These are phyloP conservation scores for Trichophyton equinum DNA, from an alignment of 2,329 filamentous ascomycete species.

Conservation along the genomic window DNA sequence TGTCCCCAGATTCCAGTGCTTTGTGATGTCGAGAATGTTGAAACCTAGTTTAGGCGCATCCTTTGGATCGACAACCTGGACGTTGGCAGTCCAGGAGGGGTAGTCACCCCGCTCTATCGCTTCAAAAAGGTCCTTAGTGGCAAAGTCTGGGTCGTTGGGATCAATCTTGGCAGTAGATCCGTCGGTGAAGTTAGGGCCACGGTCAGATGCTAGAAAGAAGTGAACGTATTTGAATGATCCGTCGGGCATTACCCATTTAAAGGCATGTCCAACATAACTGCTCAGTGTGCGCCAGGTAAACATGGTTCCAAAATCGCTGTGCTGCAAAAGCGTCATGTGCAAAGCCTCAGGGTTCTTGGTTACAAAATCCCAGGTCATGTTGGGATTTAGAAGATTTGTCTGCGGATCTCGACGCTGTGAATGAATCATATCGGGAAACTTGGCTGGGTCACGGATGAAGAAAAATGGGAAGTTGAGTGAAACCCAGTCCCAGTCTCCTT, in stretches of 20 bases:
- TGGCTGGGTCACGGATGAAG: slow-evolving; percentile 20
- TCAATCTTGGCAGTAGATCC: slow-evolving; percentile 41
- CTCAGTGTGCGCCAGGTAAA: slow-evolving; percentile 6
- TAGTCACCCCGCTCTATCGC: slow-evolving; percentile 46
- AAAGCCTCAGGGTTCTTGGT: slow-evolving; percentile 3
- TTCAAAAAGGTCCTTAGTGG: slow-evolving; percentile 49
- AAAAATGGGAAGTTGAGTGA: slow-evolving; percentile 45
- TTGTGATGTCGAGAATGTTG: slow-evolving; percentile 46
- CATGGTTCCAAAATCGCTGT: slow-evolving; percentile 6
- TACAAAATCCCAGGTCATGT: slow-evolving; percentile 5
- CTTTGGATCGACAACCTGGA: slow-evolving; percentile 44
- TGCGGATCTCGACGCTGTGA: slow-evolving; percentile 2
- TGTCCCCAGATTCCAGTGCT: slow-evolving; percentile 38
- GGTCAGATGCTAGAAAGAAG: slow-evolving; percentile 35
- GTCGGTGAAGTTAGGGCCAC: slow-evolving; percentile 37
- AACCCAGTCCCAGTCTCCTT: slow-evolving; percentile 54
- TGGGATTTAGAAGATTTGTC: slow-evolving; percentile 5
- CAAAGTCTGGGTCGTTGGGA: slow-evolving; percentile 45
- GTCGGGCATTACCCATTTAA: slow-evolving; percentile 24
- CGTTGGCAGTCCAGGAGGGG: slow-evolving; percentile 44
- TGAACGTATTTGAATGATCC: slow-evolving; percentile 51
- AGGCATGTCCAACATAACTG: slow-evolving; percentile 4
- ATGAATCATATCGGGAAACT: slow-evolving; percentile 5
- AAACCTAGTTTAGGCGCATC: slow-evolving; percentile 37
- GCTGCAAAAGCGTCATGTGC: slow-evolving; percentile 4